Evolutionary conservation across 1,284 basidiomycete species (phyloP), one percentile per base, ranked within the genome.

Genomic region (Boletellus sp.): DNA sequence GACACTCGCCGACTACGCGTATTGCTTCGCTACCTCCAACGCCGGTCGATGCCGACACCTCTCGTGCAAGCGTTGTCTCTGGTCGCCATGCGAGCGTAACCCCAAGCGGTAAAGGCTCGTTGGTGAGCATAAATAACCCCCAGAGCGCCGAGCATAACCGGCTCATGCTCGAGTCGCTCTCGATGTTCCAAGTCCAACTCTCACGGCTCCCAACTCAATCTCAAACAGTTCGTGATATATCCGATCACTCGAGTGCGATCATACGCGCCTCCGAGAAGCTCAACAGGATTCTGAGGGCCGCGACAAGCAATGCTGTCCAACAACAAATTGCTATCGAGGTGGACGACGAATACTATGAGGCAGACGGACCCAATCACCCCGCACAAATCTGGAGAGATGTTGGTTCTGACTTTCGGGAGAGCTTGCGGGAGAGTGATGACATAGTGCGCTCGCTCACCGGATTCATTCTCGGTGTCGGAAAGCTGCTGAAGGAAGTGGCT

Each of bases 271-370:
- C 84, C 9, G 82, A 86, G 52, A 73, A 73, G 49, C 66, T 91
- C 45, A 86, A 86, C 56, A 72, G 57, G 34, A 69, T 84, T 54
- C 62, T 89, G 52, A 73, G 80, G 36, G 58, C 65, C 2, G 77
- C 76, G 4, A 80, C 77, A 11, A 69, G 73, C 45, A 68, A 72
- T 33, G 81, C 85, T 2, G 61, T 88, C 37, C 82, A 87, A 50
- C 73, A 77, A 41, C 84, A 87, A 63, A 83, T 91, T 39, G 78
- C 84, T 35, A 78, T 82, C 0, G 86, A 89, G 58, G 78, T 90
- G 2, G 74, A 74, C 14, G 78, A 73, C 22, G 70, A 69, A 16
- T 63, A 60, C 33, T 63, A 60, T 19, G 64, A 53, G 9, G 50
- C 38, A 13, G 58, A 59, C 16, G 62, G 53, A 25, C 50, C 45